Evolutionary conservation across 768 basidiomycete genomes (phyloP).

Genomic region (Filobasidium wieringae): DNA sequence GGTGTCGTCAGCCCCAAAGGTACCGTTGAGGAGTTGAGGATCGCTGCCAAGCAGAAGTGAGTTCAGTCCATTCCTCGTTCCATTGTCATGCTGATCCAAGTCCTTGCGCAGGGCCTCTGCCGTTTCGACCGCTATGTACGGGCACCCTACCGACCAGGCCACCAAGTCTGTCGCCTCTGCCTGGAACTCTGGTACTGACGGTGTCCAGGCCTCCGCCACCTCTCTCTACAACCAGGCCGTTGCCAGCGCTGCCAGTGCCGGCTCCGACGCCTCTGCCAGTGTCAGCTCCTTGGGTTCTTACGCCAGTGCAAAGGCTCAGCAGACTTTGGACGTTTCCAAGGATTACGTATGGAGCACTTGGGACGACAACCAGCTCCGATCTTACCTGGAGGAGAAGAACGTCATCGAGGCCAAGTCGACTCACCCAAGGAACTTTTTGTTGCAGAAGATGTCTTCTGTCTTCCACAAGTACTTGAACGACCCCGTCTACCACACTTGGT

Average conservation of each 20-base stretch:
- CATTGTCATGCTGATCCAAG: conserved; percentile 24
- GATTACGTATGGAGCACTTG: conserved; percentile 85
- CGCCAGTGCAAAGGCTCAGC: conserved; percentile 31
- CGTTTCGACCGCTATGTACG: conserved; percentile 47
- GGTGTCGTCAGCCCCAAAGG: conserved; percentile 73
- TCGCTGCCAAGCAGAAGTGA: conserved; percentile 58
- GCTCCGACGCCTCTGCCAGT: conserved; percentile 21
- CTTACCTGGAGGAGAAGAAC: conserved; percentile 63
- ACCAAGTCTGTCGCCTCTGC: conserved; percentile 30
- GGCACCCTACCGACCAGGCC: conserved; percentile 42
- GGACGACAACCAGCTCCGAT: conserved; percentile 58
- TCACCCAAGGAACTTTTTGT: conserved; percentile 55
- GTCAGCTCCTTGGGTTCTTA: conserved; percentile 30
- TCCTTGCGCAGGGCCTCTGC: conserved; percentile 47
- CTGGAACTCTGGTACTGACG: conserved; percentile 27
- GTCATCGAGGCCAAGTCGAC: conserved; percentile 54
- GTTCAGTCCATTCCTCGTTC: conserved; percentile 3
- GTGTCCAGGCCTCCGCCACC: conserved; percentile 23
- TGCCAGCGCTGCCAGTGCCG: conserved; percentile 29
- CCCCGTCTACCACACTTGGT: conserved; percentile 76
- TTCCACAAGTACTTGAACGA: conserved; percentile 51
- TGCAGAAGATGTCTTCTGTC: conserved; percentile 55
- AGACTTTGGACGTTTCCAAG: conserved; percentile 54
- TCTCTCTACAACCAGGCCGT: conserved; percentile 25
- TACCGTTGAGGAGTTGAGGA: conserved; percentile 63